phyloP scores from a whole-genome alignment of 257 asterid species.

The Solanum piurae region DNA sequence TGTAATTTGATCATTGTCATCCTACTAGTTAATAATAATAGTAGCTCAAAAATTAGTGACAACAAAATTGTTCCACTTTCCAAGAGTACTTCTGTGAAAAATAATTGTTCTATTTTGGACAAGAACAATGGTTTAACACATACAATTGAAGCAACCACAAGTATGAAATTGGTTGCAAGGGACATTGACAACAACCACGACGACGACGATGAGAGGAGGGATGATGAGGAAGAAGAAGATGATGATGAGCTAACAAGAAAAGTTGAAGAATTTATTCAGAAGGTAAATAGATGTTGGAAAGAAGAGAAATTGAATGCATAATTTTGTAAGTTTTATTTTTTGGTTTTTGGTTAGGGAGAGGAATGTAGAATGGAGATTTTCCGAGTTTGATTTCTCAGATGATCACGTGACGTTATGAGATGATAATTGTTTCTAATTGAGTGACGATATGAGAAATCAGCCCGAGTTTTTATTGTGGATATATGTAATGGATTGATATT shows the following conservation, averaged over 20 bases:
- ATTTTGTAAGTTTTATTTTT: background rate
- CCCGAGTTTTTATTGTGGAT: background rate
- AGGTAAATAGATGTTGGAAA: slow-evolving; percentile 38
- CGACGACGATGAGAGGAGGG: background rate
- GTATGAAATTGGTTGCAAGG: background rate
- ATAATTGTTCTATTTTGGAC: background rate
- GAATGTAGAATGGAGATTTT: background rate
- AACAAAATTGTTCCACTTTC: background rate
- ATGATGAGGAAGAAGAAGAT: background rate
- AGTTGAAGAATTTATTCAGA: slow-evolving; percentile 45
- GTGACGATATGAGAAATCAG: background rate
- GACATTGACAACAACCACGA: background rate
- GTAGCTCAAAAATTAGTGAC: background rate
- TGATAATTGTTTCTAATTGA: too few relatives aligned
- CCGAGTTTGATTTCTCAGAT: background rate
- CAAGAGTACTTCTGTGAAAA: background rate
- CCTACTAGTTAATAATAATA: background rate
- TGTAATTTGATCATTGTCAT: background rate
- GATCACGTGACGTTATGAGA: background rate
- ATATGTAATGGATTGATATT: background rate
- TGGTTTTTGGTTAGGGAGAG: background rate
- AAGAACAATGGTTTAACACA: background rate
- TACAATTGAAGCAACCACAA: background rate
- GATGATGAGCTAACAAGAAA: slow-evolving; percentile 27
- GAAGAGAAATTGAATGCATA: slow-evolving; percentile 23